Base-by-base conservation (phyloP, 257 asterid species). In the Dorcoceras hygrometricum region DNA sequence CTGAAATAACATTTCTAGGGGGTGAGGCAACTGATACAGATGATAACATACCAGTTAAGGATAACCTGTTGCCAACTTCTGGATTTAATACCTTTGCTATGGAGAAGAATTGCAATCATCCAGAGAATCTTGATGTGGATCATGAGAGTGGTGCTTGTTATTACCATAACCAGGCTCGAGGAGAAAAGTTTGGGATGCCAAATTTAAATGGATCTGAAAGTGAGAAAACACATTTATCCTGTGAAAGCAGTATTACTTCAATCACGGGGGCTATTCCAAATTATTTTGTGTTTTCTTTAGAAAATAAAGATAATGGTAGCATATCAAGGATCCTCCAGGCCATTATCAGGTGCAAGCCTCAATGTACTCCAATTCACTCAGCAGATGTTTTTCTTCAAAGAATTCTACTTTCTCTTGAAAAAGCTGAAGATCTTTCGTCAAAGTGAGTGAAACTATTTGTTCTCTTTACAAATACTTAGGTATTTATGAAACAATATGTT, bases 371-470 rank as follows among this genome's bases (percentile, higher is more conserved):
- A 27, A 54, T 68, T 75, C 77, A 78, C 58, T 69, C 89, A 36
- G 68, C 78, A 31, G 80, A 79, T 62, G n/a, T 66, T 29, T 81
- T 79, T 63, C 57, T 89, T 67, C 78, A 23, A 73, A 78, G 75
- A 76, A 78, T 78, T 74, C 68, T 87, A 48, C 28, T 29, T 14
- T 22, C 82, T 68, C 79, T 87, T 55, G 71, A 66, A 68, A 65
- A 76, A 58, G 85, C 85, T 72, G 76, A 81, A 82, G 87, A 77
- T 75, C 89, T 88, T 66, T 85, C 93, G 12, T 59, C 82, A 68
- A 82, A 76, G 99, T 94, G 79, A 77, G 95, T 82, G 22, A 62
- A 22, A 7, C 19, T 55, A 9, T 65, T 29, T 29, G 27, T 59
- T 62, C 57, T 48, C 70, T 36, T 63, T 6, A 43, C 36, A 14